Evolutionary conservation across 2,329 filamentous ascomycete genomes (phyloP).

Genomic region (Diaporthe longicolla): DNA sequence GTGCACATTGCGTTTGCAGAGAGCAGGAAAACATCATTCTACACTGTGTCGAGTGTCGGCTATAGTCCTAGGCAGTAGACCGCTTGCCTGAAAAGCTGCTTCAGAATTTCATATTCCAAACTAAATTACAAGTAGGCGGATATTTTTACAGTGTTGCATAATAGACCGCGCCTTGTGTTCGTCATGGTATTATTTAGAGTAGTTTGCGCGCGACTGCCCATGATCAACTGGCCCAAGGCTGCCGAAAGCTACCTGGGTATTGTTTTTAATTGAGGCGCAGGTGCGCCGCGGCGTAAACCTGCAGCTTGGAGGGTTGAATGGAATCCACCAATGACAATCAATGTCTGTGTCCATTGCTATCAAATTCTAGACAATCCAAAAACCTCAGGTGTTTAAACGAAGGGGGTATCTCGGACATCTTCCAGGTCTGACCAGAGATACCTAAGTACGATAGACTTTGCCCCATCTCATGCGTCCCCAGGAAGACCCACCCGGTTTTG

Average conservation of each 20-base stretch:
- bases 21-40: too few species aligned
- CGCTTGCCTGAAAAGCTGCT: too few species aligned
- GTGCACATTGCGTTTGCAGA: neutral
- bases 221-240: too few species aligned
- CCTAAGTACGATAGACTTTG: neutral
- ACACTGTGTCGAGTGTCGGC: neutral
- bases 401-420: neutral
- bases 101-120: too few species aligned
- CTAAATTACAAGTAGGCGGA: neutral
- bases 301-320: too few species aligned
- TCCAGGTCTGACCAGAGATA: neutral
- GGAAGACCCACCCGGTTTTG: neutral
- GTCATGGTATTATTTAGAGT: too few species aligned
- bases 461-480: neutral
- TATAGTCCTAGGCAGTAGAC: too few species aligned
- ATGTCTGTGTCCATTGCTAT: neutral
- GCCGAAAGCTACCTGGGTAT: too few species aligned
- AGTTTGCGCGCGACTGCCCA: neutral
- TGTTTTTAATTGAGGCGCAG: too few species aligned
- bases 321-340: too few species aligned
- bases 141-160: neutral
- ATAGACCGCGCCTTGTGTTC: neutral
- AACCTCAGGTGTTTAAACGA: neutral
- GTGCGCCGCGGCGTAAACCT: too few species aligned
- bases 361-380: neutral